These are phyloP conservation scores for Neofusicoccum laricinum DNA, from an alignment of 2,329 filamentous ascomycete genomes.

Conservation along the genomic window DNA sequence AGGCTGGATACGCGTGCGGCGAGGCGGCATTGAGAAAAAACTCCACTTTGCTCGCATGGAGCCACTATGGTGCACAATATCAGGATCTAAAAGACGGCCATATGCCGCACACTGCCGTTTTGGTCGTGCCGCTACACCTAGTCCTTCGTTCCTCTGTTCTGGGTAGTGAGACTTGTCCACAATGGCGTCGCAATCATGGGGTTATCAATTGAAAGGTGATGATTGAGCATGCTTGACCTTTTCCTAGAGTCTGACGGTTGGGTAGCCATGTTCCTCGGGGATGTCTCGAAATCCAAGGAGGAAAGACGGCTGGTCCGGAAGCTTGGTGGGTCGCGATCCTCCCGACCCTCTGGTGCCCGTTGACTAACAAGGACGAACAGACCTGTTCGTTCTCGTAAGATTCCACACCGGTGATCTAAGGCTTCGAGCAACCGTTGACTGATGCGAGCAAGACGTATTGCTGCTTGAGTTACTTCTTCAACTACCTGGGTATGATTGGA, in stretches of 20 bases:
- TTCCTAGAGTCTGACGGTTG: background rate
- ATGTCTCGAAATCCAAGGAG: slow-evolving; percentile 20
- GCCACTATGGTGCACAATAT: background rate
- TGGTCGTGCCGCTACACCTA: background rate
- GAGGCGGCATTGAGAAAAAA: background rate
- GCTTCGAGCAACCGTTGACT: background rate
- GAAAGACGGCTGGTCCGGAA: slow-evolving; percentile 28
- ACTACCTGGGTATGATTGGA: slow-evolving; percentile 24
- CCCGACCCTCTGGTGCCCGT: background rate
- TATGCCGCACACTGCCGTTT: background rate
- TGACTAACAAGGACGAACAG: slow-evolving; percentile 12
- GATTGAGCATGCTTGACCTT: background rate
- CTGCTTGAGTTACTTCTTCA: slow-evolving; percentile 32
- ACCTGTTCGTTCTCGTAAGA: slow-evolving; percentile 28
- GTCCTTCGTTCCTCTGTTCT: background rate
- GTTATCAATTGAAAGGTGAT: background rate
- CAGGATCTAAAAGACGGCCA: background rate
- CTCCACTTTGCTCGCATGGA: background rate
- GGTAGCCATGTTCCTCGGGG: background rate
- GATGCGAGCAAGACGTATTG: slow-evolving; percentile 25
- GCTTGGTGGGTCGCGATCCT: slow-evolving; percentile 20
- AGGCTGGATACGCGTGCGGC: background rate
- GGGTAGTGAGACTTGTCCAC: background rate
- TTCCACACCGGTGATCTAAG: background rate
- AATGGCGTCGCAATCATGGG: background rate